Evolutionary conservation across 2,329 filamentous ascomycete species (phyloP).

Genomic region (Pseudocercospora musae): DNA sequence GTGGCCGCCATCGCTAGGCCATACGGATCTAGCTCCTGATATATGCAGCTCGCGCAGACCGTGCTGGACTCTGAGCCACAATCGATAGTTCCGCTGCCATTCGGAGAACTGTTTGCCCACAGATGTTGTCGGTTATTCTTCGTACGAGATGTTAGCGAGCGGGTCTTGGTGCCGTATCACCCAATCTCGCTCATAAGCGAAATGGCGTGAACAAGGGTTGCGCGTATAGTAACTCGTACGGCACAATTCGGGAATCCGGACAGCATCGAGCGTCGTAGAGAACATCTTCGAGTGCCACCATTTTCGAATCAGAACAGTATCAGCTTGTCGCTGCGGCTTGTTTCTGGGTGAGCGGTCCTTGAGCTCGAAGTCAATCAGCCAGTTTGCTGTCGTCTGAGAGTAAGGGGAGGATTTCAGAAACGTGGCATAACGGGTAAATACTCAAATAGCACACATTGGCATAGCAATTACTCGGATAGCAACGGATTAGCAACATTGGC

Average conservation of each 20-base stretch:
- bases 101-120: neutral
- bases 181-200: neutral
- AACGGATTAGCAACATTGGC: too few species aligned
- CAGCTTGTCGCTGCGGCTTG: too few species aligned
- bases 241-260: neutral
- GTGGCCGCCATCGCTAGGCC: neutral
- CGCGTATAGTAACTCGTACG: neutral
- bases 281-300: too few species aligned
- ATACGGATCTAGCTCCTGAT: neutral
- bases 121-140: neutral
- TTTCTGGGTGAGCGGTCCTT: too few species aligned
- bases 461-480: too few species aligned
- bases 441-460: too few species aligned
- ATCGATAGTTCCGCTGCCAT: neutral
- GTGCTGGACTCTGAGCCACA: neutral
- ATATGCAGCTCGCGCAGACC: neutral
- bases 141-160: neutral
- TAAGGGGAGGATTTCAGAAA: too few species aligned
- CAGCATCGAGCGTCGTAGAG: too few species aligned
- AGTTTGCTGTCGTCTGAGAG: too few species aligned
- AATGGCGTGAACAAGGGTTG: neutral
- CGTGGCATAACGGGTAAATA: too few species aligned
- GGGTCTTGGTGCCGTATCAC: neutral
- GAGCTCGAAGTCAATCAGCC: too few species aligned
- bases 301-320: too few species aligned